Conservation (phyloP, 352 stramenopile species). For the Chrysophaeum taylorii region DNA sequence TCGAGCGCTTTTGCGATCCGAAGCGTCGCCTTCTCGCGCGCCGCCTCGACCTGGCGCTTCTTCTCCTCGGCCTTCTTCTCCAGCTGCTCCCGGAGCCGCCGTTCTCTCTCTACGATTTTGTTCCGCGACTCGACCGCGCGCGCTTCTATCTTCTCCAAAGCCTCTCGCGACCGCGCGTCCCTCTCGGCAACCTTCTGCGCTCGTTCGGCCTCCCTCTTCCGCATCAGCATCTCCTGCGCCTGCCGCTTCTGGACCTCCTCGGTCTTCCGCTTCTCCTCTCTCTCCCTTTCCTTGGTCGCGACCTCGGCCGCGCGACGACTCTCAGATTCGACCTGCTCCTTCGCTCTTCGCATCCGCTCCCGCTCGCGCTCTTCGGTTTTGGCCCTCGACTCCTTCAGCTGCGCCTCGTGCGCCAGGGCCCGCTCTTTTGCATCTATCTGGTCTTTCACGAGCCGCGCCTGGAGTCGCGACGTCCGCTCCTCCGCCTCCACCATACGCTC, state of each 20-base stretch:
- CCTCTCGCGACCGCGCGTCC: neutral
- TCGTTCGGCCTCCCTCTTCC: neutral
- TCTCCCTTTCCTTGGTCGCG: neutral
- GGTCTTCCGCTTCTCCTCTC: neutral
- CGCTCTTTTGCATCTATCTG: slow-evolving; percentile 8
- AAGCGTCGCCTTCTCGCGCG: neutral
- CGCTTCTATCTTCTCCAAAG: neutral
- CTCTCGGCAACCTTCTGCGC: neutral
- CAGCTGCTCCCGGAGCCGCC: neutral
- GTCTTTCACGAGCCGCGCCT: slow-evolving; percentile 12
- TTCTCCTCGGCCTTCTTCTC: neutral
- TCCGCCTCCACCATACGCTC: slow-evolving; percentile 16
- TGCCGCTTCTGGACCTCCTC: neutral
- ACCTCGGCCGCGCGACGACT: neutral
- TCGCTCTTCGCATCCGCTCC: too few relatives aligned
- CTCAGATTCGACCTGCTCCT: slow-evolving; percentile 8
- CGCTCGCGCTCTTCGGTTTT: neutral
- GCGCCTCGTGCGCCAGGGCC: neutral
- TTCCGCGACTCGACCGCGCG: neutral
- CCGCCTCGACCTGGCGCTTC: neutral
- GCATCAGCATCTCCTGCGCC: neutral
- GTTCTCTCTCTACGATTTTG: neutral
- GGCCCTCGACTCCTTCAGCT: slow-evolving; percentile 14
- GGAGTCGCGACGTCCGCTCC: slow-evolving; percentile 9
- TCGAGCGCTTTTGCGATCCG: neutral